These are phyloP conservation scores for Ophiostoma ulmi DNA, from an alignment of 2,329 filamentous ascomycete species.

Conservation along the genomic window DNA sequence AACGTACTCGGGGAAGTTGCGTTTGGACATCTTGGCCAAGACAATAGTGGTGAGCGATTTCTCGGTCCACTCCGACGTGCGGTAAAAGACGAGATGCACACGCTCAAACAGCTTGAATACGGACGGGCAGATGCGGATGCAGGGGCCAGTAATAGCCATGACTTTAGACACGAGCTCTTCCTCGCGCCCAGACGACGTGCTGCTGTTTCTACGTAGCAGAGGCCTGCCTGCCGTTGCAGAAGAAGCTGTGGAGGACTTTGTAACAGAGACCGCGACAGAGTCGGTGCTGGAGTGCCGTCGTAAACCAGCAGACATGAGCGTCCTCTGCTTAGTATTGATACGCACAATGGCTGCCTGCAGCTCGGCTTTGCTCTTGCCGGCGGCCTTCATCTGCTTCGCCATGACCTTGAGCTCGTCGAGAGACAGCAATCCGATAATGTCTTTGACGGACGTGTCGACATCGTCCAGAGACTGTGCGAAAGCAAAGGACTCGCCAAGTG, in stretches of 20 bases:
- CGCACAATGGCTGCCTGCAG: slow-evolving; percentile 68
- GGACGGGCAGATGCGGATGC: slow-evolving; percentile 69
- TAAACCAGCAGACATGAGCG: slow-evolving; percentile 55
- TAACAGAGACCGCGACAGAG: slow-evolving; percentile 35
- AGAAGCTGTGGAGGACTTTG: too few species aligned
- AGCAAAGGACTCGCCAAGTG: slow-evolving; percentile 55
- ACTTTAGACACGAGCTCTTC: slow-evolving; percentile 41
- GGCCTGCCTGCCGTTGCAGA: not conserved
- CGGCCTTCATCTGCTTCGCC: slow-evolving; percentile 79
- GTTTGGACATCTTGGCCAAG: slow-evolving; percentile 77
- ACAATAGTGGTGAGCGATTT: slow-evolving; percentile 95
- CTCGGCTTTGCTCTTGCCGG: slow-evolving; percentile 83
- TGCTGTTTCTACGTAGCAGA: not conserved
- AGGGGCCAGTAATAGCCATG: slow-evolving; percentile 69
- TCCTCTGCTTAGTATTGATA: slow-evolving; percentile 67
- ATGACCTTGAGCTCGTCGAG: slow-evolving; percentile 81
- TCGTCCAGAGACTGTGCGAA: slow-evolving; percentile 78
- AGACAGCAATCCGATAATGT: slow-evolving; percentile 74
- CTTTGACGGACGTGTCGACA: slow-evolving; percentile 70
- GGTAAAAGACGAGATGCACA: slow-evolving; percentile 92
- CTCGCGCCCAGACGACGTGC: slow-evolving; percentile 30
- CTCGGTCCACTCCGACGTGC: slow-evolving; percentile 94
- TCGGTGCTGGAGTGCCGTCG: not conserved
- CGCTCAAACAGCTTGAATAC: slow-evolving; percentile 82
- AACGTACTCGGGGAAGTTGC: slow-evolving; percentile 85